A percentile compares a stretch with the other conserved stretches of the same genome.
Conservation (phyloP, 257 asterid species). For the Solanum appendiculatum region DNA sequence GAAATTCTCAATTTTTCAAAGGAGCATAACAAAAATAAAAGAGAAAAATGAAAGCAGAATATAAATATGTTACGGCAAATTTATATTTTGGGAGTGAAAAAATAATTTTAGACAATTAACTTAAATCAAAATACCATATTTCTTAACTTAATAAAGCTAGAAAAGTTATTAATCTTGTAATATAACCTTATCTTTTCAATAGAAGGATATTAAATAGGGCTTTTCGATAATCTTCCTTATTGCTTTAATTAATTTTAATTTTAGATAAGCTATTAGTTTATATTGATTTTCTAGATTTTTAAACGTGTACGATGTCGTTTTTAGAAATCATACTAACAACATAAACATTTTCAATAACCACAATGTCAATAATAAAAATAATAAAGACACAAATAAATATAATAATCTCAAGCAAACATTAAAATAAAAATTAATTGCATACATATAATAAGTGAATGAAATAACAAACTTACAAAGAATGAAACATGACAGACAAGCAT, state of each 20-base stretch:
- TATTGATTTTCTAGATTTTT: too few species aligned
- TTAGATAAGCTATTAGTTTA: too few species aligned
- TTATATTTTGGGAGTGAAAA: background rate
- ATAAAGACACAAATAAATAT: background rate
- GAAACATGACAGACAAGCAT: background rate
- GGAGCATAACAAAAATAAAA: background rate
- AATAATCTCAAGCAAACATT: background rate
- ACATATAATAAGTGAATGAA: background rate
- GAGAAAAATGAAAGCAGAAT: background rate
- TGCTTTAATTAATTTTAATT: too few species aligned
- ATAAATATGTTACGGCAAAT: background rate
- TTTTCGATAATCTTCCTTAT: background rate
- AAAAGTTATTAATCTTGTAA: background rate
- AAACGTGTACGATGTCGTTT: too few species aligned
- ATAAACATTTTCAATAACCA: background rate
- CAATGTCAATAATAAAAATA: background rate
- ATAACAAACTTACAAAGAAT: background rate
- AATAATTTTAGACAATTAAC: too few species aligned
- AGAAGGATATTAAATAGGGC: too few species aligned
- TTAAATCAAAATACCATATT: background rate
- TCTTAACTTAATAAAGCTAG: background rate
- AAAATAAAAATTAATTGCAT: background rate
- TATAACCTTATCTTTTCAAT: background rate
- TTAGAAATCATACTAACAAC: too few species aligned
- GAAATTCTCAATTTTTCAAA: background rate